phyloP scores from a whole-genome alignment of 2,329 filamentous ascomycete species.

The Scorias spongiosa region DNA sequence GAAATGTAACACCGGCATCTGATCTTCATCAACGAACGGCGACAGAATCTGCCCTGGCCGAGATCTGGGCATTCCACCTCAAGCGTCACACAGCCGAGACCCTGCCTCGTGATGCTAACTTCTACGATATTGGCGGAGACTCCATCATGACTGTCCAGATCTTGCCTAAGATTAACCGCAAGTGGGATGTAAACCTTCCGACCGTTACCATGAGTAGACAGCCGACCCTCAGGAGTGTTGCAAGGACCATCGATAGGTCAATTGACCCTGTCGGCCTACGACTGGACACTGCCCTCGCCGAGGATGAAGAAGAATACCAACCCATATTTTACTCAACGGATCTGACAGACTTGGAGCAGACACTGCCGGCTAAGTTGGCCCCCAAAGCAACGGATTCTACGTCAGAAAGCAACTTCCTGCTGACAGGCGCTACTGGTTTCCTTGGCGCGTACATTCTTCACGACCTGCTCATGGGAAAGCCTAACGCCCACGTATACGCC shows the following conservation, averaged over 20 bases:
- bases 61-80: slow-evolving; percentile 60
- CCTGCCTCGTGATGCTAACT: slow-evolving; percentile 46
- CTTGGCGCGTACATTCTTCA: slow-evolving; percentile 65
- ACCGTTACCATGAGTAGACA: slow-evolving; percentile 54
- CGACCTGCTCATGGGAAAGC: slow-evolving; percentile 50
- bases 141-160: slow-evolving; percentile 70
- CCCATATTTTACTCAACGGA: slow-evolving; percentile 37
- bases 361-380: slow-evolving; percentile 30
- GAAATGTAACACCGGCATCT: slow-evolving; percentile 32
- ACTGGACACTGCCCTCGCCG: slow-evolving; percentile 25
- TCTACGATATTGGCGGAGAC: slow-evolving; percentile 72
- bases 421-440: slow-evolving; percentile 86
- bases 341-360: slow-evolving; percentile 33
- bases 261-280: slow-evolving; percentile 33
- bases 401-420: slow-evolving; percentile 39
- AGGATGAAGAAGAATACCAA: slow-evolving; percentile 35
- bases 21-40: slow-evolving; percentile 34
- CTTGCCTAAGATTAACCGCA: slow-evolving; percentile 52
- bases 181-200: slow-evolving; percentile 48
- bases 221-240: slow-evolving; percentile 45
- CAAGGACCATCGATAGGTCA: slow-evolving; percentile 35
- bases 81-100: slow-evolving; percentile 51
- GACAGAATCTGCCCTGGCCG: slow-evolving; percentile 53
- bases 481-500: slow-evolving; percentile 48
- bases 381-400: slow-evolving; percentile 13